Base-by-base conservation (phyloP, 805 yeast genomes). In the Lipomyces starkeyi region DNA sequence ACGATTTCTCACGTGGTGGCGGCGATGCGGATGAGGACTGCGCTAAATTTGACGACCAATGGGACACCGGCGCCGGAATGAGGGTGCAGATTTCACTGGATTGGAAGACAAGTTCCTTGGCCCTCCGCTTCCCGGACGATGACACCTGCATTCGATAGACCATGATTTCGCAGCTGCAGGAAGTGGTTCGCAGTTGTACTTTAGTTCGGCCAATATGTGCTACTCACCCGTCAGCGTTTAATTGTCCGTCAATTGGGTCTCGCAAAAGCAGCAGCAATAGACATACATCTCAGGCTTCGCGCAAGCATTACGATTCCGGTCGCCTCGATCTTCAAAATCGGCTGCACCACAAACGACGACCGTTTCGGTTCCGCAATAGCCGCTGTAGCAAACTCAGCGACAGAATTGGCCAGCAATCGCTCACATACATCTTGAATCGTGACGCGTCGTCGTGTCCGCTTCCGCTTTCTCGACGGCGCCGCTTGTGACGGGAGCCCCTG, bases 301-400 rank as follows among this genome's bases (percentile, higher is more conserved):
- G 65, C 68, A 25, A 68, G 63, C 22, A 58, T 67, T 14, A 68
- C 65, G 11, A 68, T 25, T 17, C 65, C 67, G 5, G 35, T 54
- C 20, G 59, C 67, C 61, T 68, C 71, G 34, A 68, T 63, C 49
- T 66, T 67, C 59, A 68, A 27, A 7, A 67, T 20, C 32, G 71
- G 71, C 61, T 64, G 66, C 17, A 43, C 59, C 22, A 63, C 54
- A 34, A 52, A 43, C 32, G 62, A 27, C 34, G 64, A 25, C 14
- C 59, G 64, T 11, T 60, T 59, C 8, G 53, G 55, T 8, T 61
- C 62, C 14, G 57, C 13, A 20, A 49, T 34, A 8, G 67, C 62
- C n/a, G 61, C 34, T 25, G 43, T 47, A 3, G 61, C 59, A 11
- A 49, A 57, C 17, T 40, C 53, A 25, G 59, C 56, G 13, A 52